Base-by-base conservation (phyloP, 2,329 filamentous ascomycete species). In the Ceratocystis cubensis region DNA sequence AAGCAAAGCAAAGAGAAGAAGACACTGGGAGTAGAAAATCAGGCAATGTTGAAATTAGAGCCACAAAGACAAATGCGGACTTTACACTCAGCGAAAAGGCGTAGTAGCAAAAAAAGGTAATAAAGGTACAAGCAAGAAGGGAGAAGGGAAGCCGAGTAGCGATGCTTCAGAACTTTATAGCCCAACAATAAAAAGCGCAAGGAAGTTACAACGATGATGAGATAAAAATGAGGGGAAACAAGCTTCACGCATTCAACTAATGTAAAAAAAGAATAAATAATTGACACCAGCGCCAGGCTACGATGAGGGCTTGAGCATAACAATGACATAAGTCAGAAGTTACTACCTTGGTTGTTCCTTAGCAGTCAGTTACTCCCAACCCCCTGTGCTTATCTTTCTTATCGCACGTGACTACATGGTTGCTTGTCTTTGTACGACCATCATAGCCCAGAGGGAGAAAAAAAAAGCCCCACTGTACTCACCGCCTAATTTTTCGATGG, bases 401-500 rank as follows among this genome's bases (percentile, higher is more conserved):
- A 59, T 59, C 56, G n/a, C 62, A 64, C 62, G 62, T 64, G 62
- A 64, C 62, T 17, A 5, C 2, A 6, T 59, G 8, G 5, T 25
- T 30, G 56, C 25, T 30, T 33, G 2, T 22, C 10, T 25, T 53
- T 53, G 48, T 53, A 53, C 48, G 48, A 53, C 48, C 25, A 22
- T 28, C 3, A 28, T 5, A 48, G n/a, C 10, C 13, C 2, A 17
- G 13, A 30, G 20, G 13, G 17, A 13, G 53, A 25, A n/a, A 46
- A 63, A 53, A 22, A 53, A 53, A 22, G 48, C 66, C 66, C 66
- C 66, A 66, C 64, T 44, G 20, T 2, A 4, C 30, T 61, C 64
- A 68, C 66, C 66, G 66, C 66, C 48, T 66, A 63, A 44, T 44
- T 64, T 46, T 68, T 64, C 61, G 44, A 28, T 57, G 37, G 66